Percentiles rank a stretch among this genome's conserved stretches.
Conservation (phyloP, 306 rosid species). For the Malus fusca region DNA sequence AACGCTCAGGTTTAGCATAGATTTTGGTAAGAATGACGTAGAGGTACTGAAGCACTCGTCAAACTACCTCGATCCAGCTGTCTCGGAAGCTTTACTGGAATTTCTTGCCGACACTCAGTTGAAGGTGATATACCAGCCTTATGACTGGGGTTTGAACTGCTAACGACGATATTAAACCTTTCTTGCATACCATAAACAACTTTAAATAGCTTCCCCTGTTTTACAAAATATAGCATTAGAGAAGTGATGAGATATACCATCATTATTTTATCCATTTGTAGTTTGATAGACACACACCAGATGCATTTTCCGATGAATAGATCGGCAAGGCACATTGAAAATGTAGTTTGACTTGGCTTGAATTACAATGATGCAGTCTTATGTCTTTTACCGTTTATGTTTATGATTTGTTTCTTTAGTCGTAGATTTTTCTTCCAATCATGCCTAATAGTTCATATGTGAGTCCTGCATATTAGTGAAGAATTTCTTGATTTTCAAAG, state of each 20-base stretch:
- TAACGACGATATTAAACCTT: conserved; percentile 18
- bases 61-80: conserved; percentile 63
- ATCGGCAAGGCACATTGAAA: not conserved
- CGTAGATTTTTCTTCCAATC: not conserved
- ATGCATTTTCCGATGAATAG: not conserved
- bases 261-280: not conserved
- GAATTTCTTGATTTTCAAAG: no score
- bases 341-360: not conserved
- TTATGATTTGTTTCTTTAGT: not conserved
- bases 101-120: conserved; percentile 61
- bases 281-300: not conserved
- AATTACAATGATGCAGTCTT: not conserved
- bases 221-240: conserved; percentile 3
- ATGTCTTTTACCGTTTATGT: not conserved
- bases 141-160: conserved; percentile 80
- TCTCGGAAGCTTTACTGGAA: conserved; percentile 60
- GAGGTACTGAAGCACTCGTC: conserved; percentile 80
- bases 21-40: conserved; percentile 77
- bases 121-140: conserved; percentile 72
- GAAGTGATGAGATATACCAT: conserved; percentile 12
- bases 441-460: not conserved
- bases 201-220: conserved; percentile 6
- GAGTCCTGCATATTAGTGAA: no score
- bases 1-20: conserved; percentile 64
- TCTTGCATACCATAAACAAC: conserved; percentile 11